Percentiles rank a stretch among this genome's conserved stretches.
Conservation (phyloP, 106 monocot species). For the Apostasia shenzhenica region DNA sequence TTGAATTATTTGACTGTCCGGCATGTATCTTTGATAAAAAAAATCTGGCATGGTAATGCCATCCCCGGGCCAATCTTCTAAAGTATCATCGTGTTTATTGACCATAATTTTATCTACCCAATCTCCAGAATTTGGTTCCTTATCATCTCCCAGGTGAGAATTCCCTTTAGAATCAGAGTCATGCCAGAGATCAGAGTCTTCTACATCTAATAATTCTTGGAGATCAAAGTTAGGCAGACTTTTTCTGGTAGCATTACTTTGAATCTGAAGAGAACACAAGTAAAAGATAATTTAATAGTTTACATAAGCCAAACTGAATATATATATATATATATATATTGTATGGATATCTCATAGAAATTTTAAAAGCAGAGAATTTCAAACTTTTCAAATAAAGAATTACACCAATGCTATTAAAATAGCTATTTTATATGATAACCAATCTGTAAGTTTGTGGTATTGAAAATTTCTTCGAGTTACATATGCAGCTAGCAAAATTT, state of each 20-base stretch:
- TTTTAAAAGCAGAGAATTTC: no score
- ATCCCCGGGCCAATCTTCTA: constrained; percentile 43
- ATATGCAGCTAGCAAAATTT: no score
- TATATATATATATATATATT: no score
- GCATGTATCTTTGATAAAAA: constrained; percentile 46
- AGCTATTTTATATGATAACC: no score
- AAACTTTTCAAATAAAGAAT: no score
- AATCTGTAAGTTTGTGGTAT: no score
- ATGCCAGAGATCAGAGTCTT: constrained; percentile 48
- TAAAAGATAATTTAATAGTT: no score
- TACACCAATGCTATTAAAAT: no score
- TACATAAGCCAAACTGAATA: no score
- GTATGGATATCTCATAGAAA: no score
- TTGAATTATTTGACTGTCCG: constrained; percentile 16
- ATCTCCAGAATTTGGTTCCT: constrained; percentile 33
- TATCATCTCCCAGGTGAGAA: constrained; percentile 34
- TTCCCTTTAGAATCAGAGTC: constrained; percentile 11
- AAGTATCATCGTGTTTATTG: constrained; percentile 35
- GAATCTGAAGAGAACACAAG: constrained; percentile 15
- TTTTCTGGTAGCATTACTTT: constrained; percentile 17
- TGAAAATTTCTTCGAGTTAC: no score
- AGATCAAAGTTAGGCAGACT: constrained; percentile 58
- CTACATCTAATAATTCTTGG: constrained; percentile 30
- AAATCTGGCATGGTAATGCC: constrained; percentile 26
- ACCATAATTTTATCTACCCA: constrained; percentile 79